These are phyloP conservation scores for Boletus chippewaensis DNA, from an alignment of 1,284 basidiomycete species.

Conservation along the genomic window DNA sequence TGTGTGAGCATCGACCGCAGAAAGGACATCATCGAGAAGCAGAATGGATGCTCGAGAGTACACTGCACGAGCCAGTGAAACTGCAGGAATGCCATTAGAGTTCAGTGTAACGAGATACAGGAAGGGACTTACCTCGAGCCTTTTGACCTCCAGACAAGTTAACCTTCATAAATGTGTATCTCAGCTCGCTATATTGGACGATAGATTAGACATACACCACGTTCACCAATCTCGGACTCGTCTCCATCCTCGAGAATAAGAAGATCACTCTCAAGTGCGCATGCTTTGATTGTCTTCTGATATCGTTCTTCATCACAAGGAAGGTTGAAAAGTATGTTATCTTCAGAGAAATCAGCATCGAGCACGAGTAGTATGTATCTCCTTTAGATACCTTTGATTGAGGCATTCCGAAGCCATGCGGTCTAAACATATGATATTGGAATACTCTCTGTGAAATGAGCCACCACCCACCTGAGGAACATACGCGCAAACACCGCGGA, in stretches of 20 bases:
- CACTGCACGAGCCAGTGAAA: conserved; percentile 87
- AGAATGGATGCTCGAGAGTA: conserved; percentile 86
- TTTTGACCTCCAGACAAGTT: conserved; percentile 95
- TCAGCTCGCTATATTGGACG: background rate
- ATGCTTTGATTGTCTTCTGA: conserved; percentile 38
- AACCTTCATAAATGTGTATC: conserved; percentile 40
- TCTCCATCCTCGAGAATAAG: conserved; percentile 93
- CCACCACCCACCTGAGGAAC: conserved; percentile 72
- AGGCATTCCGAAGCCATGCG: conserved; percentile 87
- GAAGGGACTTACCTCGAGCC: conserved; percentile 58
- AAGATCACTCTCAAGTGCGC: conserved; percentile 73
- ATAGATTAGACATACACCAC: conserved; percentile 46
- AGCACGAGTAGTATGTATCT: background rate
- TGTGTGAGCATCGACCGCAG: conserved; percentile 80
- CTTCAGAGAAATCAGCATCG: conserved; percentile 33
- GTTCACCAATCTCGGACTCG: conserved; percentile 86
- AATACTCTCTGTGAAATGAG: background rate
- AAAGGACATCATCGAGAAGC: conserved; percentile 86
- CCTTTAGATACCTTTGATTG: conserved; percentile 62
- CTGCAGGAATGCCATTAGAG: conserved; percentile 34
- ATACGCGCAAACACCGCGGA: conserved; percentile 77
- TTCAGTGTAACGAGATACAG: background rate
- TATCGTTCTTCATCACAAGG: conserved; percentile 79
- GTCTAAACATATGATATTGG: conserved; percentile 31
- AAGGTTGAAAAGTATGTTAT: conserved; percentile 89